phyloP scores from a whole-genome alignment of 257 asterid genomes.

The Jasminum sambac region DNA sequence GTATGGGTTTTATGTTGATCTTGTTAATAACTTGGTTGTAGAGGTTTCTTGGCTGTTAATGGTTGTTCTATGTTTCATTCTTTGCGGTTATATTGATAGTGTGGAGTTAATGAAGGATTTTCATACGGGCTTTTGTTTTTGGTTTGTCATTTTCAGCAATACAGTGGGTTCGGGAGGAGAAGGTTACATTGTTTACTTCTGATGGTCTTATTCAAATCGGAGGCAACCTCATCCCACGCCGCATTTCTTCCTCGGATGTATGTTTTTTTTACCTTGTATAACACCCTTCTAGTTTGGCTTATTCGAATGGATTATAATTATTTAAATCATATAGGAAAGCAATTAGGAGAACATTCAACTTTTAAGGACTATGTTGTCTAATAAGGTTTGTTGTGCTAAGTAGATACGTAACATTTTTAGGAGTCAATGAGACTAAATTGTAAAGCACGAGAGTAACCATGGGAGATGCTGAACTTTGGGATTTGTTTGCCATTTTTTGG shows the following conservation, averaged over 20 bases:
- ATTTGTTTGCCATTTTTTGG: too few relatives aligned
- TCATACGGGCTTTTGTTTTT: background rate
- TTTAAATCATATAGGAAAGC: background rate
- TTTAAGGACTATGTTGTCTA: background rate
- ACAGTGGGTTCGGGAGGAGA: conserved; percentile 87
- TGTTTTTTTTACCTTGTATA: conserved; percentile 16
- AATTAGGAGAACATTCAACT: background rate
- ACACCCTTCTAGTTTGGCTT: conserved; percentile 1
- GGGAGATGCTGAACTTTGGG: too few relatives aligned
- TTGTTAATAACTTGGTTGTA: background rate
- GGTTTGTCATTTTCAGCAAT: conserved; percentile 49
- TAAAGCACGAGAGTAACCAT: background rate
- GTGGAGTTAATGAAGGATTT: background rate
- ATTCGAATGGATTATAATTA: background rate
- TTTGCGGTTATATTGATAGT: background rate
- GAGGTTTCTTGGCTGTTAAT: background rate
- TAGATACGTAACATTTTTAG: background rate
- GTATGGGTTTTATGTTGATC: background rate
- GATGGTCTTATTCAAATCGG: conserved; percentile 94
- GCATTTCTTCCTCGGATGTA: conserved; percentile 61
- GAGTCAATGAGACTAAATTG: background rate
- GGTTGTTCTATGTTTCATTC: background rate
- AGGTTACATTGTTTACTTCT: conserved; percentile 74
- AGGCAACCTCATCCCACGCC: conserved; percentile 81
- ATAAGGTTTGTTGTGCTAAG: background rate